phyloP scores from a whole-genome alignment of 306 rosid species.

The Inga leiocalycina region DNA sequence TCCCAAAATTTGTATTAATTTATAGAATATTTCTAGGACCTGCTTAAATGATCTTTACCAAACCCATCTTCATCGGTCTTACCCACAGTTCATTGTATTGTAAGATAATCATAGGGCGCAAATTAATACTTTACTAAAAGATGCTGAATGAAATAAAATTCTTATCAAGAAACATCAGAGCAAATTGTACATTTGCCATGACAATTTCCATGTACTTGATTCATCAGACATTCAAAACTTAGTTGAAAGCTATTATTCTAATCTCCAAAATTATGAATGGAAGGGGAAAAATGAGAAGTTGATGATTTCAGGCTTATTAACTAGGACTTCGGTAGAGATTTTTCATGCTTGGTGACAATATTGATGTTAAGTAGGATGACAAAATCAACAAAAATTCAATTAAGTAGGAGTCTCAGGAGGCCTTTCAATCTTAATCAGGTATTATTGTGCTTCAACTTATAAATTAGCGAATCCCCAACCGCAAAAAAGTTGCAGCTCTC shows the following conservation, averaged over 20 bases:
- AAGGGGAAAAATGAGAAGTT: neutral
- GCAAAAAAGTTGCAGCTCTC: neutral
- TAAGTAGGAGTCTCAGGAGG: neutral
- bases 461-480: neutral
- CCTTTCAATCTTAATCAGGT: slow-evolving; percentile 17
- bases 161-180: neutral
- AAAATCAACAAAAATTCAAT: slow-evolving; percentile 13
- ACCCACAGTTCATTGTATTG: neutral
- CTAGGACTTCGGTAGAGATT: neutral
- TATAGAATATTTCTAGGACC: neutral
- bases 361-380: neutral
- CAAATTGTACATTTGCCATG: neutral
- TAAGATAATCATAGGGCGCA: neutral
- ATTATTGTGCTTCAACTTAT: slow-evolving; percentile 10
- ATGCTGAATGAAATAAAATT: neutral
- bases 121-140: neutral
- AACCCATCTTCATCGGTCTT: neutral
- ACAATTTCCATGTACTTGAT: neutral
- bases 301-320: neutral
- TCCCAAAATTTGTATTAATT: neutral
- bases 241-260: neutral
- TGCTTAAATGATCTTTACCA: neutral
- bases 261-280: neutral
- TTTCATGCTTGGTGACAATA: neutral
- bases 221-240: neutral